phyloP scores from a whole-genome alignment of 768 basidiomycete genomes.

The Lepiota brunneoincarnata region DNA sequence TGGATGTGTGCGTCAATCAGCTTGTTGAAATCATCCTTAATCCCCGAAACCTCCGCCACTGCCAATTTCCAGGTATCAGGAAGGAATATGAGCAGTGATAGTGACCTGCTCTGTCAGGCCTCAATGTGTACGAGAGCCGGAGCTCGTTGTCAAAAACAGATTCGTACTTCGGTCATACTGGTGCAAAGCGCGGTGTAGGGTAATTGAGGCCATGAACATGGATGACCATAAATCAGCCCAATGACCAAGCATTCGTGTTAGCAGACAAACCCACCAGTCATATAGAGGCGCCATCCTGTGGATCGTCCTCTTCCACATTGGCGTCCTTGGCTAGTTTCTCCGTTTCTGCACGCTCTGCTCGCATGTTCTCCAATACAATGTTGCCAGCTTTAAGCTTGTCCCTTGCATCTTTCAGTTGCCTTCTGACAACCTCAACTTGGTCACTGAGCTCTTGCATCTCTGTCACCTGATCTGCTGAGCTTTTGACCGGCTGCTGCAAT shows the following conservation, averaged over 20 bases:
- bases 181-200: constrained; percentile 60
- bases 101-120: constrained; percentile 27
- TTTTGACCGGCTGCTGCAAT: constrained; percentile 70
- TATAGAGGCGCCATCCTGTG: constrained; percentile 63
- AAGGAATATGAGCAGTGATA: constrained; percentile 61
- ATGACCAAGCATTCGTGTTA: background rate
- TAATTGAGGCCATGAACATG: constrained; percentile 72
- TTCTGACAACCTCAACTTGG: constrained; percentile 52
- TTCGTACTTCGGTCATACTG: constrained; percentile 57
- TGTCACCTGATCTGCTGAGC: constrained; percentile 71
- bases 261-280: constrained; percentile 57
- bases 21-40: constrained; percentile 56
- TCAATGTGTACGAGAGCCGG: constrained; percentile 60
- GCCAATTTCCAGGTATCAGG: constrained; percentile 68
- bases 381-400: constrained; percentile 57
- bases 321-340: constrained; percentile 65
- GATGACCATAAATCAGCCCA: background rate
- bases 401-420: constrained; percentile 50
- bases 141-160: constrained; percentile 75
- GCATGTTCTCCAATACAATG: constrained; percentile 54
- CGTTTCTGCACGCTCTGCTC: constrained; percentile 61
- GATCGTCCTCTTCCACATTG: constrained; percentile 62
- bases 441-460: constrained; percentile 80
- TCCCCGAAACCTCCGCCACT: constrained; percentile 51
- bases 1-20: constrained; percentile 60